Percentiles rank a stretch among this genome's conserved stretches.
Evolutionary conservation across 129 eudicot genomes (phyloP).

Genomic region (Pseudognaphalium luteoalbum): DNA sequence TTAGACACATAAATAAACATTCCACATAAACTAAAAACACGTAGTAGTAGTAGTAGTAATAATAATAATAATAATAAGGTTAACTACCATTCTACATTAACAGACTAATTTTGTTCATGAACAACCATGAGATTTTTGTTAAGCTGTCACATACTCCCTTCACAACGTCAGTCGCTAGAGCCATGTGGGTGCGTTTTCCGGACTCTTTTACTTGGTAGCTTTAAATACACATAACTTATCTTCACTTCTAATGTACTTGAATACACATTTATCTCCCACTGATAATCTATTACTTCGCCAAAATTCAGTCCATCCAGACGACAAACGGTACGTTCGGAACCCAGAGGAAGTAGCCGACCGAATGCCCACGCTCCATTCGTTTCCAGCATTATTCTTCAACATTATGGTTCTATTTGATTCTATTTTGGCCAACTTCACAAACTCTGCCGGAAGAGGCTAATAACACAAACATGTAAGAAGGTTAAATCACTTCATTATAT

Average conservation of each 20-base stretch:
- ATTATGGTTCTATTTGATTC: not conserved
- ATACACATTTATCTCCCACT: slow-evolving; percentile 1
- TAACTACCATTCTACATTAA: too few relatives aligned
- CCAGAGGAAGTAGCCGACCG: not conserved
- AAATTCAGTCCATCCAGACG: not conserved
- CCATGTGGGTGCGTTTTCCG: not conserved
- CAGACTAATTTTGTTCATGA: too few relatives aligned
- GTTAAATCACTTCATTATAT: not conserved
- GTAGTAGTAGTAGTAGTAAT: too few relatives aligned
- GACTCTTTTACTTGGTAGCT: not conserved
- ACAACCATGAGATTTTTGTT: too few relatives aligned
- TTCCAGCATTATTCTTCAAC: slow-evolving; percentile 14
- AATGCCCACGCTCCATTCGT: slow-evolving; percentile 10
- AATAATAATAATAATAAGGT: too few relatives aligned
- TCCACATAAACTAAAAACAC: too few relatives aligned
- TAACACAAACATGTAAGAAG: not conserved
- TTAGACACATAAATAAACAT: too few relatives aligned
- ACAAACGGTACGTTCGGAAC: not conserved
- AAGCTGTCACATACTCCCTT: not conserved
- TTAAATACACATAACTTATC: not conserved
- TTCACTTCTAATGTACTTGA: not conserved
- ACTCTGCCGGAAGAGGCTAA: slow-evolving; percentile 17
- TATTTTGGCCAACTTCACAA: slow-evolving; percentile 12
- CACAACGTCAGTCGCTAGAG: not conserved
- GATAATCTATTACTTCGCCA: not conserved